A percentile compares a stretch with the other conserved stretches of the same genome.
Evolutionary conservation across 441 rosid species (phyloP).

Genomic region (Eutrema salsugineum): DNA sequence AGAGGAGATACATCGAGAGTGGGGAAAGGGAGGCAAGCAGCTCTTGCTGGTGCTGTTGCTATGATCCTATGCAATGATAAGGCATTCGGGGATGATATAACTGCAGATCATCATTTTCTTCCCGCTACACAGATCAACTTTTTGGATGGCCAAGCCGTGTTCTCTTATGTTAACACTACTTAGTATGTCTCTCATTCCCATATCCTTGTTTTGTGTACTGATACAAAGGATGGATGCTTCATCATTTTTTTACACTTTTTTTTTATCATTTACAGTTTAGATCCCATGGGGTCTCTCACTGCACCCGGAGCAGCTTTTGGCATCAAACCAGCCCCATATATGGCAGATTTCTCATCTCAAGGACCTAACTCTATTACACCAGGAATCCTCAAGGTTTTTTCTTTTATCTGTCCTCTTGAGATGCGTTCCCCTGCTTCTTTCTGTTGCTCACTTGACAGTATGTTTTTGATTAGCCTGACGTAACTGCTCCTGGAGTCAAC

Average conservation of each 20-base stretch:
- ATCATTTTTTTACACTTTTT: neutral
- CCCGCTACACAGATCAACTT: conserved; percentile 11
- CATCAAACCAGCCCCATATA: conserved; percentile 7
- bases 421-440: neutral
- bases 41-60: conserved; percentile 4
- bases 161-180: conserved; percentile 14
- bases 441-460: neutral
- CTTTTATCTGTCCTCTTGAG: neutral
- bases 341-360: conserved; percentile 9
- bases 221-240: neutral
- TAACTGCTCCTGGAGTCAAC: conserved; percentile 8
- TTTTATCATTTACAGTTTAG: neutral
- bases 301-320: neutral
- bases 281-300: conserved; percentile 3
- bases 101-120: neutral
- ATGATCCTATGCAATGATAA: conserved; percentile 7
- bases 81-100: neutral
- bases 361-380: conserved; percentile 3
- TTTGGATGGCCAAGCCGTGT: neutral
- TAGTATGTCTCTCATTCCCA: neutral
- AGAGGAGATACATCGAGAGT: neutral
- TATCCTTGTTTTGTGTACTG: neutral
- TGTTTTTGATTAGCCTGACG: neutral
- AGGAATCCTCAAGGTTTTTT: neutral
- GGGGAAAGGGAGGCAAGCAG: neutral